Conservation (phyloP, 768 basidiomycete genomes). For the Lactarius hatsudake region DNA sequence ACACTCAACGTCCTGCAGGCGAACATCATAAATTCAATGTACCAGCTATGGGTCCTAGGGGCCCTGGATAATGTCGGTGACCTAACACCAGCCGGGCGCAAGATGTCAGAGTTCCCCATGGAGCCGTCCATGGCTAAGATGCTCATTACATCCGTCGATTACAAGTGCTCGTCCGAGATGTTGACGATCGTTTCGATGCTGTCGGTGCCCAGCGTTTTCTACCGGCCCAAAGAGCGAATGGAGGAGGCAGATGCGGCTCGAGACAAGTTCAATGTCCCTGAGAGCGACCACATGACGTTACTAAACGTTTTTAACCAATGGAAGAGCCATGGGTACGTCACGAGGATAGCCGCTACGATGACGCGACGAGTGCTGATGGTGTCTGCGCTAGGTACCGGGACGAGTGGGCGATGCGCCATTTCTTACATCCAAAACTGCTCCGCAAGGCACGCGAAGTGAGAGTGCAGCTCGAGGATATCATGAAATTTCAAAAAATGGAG, state of each 20-base stretch:
- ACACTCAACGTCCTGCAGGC: slow-evolving; percentile 46
- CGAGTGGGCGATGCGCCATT: slow-evolving; percentile 93
- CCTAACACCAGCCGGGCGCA: slow-evolving; percentile 84
- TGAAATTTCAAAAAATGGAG: slow-evolving; percentile 99
- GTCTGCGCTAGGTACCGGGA: slow-evolving; percentile 67
- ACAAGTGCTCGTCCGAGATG: slow-evolving; percentile 93
- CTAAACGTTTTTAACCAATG: slow-evolving; percentile 97
- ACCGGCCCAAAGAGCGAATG: slow-evolving; percentile 94
- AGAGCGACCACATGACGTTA: slow-evolving; percentile 94
- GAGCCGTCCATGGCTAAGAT: slow-evolving; percentile 99
- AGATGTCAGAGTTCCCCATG: slow-evolving; percentile 99
- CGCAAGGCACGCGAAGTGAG: slow-evolving; percentile 95
- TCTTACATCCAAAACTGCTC: slow-evolving; percentile 93
- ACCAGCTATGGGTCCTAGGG: slow-evolving; percentile 98
- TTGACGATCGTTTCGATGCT: slow-evolving; percentile 99
- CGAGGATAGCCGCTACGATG: not conserved
- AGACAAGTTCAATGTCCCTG: slow-evolving; percentile 98
- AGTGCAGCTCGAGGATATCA: slow-evolving; percentile 94
- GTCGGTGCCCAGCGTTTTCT: slow-evolving; percentile 96
- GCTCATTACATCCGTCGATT: slow-evolving; percentile 93
- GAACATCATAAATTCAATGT: slow-evolving; percentile 99
- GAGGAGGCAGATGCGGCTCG: slow-evolving; percentile 97
- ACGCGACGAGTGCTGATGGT: slow-evolving; percentile 1
- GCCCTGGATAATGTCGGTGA: slow-evolving; percentile 98
- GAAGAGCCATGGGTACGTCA: slow-evolving; percentile 86